Evolutionary conservation across 2,329 filamentous ascomycete genomes (phyloP), one percentile per base, ranked within the genome.

Genomic region (Gremmenia infestans): DNA sequence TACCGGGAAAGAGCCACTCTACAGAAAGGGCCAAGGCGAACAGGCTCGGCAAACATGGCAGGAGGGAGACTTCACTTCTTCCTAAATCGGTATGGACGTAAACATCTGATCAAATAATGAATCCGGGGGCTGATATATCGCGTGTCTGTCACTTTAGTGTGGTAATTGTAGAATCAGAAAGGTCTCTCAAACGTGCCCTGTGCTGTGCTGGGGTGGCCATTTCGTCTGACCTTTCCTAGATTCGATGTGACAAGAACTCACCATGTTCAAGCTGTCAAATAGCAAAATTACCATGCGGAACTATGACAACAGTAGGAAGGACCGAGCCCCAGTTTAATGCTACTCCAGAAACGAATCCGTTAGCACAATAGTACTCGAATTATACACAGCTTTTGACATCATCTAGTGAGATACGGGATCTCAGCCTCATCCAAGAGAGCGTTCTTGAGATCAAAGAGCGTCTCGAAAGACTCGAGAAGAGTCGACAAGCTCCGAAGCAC

Each of bases 191-290:
- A 11, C 28, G 3, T 32, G 9, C 2, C 28, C 9, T 32, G 9
- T 7, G 17, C 6, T 32, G 4, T 7, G 17, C 6, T 32, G 4
- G 40, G 7, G 14, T 35, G 43, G 22, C 19, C 15, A 8, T 35
- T 17, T 15, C 32, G 22, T 45, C 48, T 48, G 22, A 50, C 28
- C 25, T 15, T 47, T 32, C 36, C 15, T 46, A 55, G 58, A 60
- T 60, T 37, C 55, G 58, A 12, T 60, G 58, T 40, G 52, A 60
- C 47, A 60, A 60, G 25, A 23, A 40, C 19, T 57, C 55, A 5
- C 58, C 58, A 7, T 60, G 58, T 46, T 60, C 58, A 12, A 60
- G 55, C 46, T 60, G 58, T 51, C 55, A 47, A 42, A 55, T 55
- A 36, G 58, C 53, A 12, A 57, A 57, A 17, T 23, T 60, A 22